Evolutionary conservation across 2,329 filamentous ascomycete species (phyloP).

Genomic region (Arthrobotrys iridis): DNA sequence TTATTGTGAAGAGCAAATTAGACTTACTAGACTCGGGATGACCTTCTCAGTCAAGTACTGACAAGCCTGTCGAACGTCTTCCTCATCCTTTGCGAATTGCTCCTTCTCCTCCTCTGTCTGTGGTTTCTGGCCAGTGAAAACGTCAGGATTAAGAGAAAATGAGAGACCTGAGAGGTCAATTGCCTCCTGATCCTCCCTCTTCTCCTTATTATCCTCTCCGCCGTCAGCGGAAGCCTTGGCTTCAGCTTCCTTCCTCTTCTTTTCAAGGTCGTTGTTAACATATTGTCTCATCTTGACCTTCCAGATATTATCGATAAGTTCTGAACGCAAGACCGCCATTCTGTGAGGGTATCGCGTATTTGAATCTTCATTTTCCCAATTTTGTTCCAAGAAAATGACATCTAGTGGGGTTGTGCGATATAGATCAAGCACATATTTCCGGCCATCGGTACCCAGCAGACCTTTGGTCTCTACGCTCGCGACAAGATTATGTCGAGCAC

Average conservation of each 20-base stretch:
- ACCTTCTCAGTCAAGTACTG: conserved; percentile 78
- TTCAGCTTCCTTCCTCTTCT: conserved; percentile 65
- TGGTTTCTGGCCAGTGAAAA: conserved; percentile 89
- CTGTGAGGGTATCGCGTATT: conserved; percentile 80
- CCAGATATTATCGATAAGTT: conserved; percentile 87
- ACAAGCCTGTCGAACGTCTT: conserved; percentile 85
- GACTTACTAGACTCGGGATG: conserved; percentile 75
- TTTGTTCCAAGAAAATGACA: conserved; percentile 86
- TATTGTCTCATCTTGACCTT: conserved; percentile 88
- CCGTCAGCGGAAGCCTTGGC: conserved; percentile 58
- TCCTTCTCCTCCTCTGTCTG: conserved; percentile 90
- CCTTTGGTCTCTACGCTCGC: conserved; percentile 98
- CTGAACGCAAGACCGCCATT: conserved; percentile 92
- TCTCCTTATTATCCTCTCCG: conserved; percentile 60
- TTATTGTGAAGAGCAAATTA: background rate
- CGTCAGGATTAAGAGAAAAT: conserved; percentile 91
- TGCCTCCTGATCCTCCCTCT: conserved; percentile 62
- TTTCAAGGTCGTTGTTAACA: conserved; percentile 79
- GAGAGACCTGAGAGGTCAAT: conserved; percentile 87
- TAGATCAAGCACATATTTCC: conserved; percentile 96
- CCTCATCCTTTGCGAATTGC: conserved; percentile 83
- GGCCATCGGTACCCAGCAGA: conserved; percentile 91
- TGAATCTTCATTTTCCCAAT: conserved; percentile 64
- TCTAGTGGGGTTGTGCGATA: conserved; percentile 95
- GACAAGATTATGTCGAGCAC: conserved; percentile 87